phyloP scores from a whole-genome alignment of 164 flowering plant genomes.

The Buxus sempervirens region DNA sequence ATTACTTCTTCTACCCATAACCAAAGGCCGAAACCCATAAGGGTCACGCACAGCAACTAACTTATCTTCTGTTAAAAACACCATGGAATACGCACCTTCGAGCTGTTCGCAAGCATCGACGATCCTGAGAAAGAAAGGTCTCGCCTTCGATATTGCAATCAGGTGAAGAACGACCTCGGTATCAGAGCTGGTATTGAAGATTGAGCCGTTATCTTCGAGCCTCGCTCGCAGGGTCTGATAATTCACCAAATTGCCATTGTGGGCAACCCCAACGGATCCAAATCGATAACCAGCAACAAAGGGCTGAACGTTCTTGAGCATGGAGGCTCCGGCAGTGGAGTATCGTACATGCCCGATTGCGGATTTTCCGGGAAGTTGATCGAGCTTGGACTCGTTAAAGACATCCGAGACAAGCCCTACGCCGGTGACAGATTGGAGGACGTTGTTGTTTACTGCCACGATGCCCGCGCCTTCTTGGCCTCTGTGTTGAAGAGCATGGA shows the following conservation, averaged over 20 bases:
- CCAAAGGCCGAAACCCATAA: constrained; percentile 78
- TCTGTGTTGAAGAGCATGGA: constrained; percentile 90
- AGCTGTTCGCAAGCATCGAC: constrained; percentile 83
- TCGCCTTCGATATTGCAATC: constrained; percentile 68
- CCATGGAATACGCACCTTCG: constrained; percentile 88
- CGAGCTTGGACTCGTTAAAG: constrained; percentile 64
- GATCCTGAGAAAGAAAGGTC: constrained; percentile 72
- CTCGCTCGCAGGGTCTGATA: constrained; percentile 48
- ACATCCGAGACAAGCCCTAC: constrained; percentile 89
- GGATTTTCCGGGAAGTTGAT: constrained; percentile 56
- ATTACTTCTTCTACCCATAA: constrained; percentile 86
- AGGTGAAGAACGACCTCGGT: constrained; percentile 93
- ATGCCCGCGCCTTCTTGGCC: constrained; percentile 98
- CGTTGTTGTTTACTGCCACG: constrained; percentile 50
- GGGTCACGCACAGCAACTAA: constrained; percentile 91
- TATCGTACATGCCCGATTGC: constrained; percentile 94
- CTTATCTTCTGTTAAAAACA: constrained; percentile 78
- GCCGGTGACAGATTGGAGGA: constrained; percentile 71
- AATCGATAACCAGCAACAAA: constrained; percentile 84
- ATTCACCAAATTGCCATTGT: constrained; percentile 89
- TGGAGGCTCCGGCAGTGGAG: constrained; percentile 91
- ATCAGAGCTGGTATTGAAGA: constrained; percentile 81
- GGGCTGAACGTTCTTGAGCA: constrained; percentile 92
- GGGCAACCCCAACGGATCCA: constrained; percentile 91
- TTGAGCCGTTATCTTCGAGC: constrained; percentile 83